Evolutionary conservation across 1,284 basidiomycete species (phyloP), one percentile per base, ranked within the genome.

Genomic region (Ceratobasidium sp.): DNA sequence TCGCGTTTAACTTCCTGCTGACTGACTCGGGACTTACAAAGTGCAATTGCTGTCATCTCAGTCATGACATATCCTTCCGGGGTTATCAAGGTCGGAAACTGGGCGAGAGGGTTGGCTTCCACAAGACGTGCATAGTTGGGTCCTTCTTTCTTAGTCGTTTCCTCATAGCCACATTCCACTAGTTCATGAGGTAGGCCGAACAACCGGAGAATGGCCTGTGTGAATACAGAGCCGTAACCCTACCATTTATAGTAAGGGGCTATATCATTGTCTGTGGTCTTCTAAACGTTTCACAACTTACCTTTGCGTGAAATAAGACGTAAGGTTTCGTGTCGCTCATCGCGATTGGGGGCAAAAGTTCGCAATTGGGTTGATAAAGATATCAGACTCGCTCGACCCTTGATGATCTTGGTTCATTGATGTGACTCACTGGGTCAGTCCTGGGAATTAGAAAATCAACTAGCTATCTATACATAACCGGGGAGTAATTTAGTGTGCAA

Each of bases 61-160:
- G 69, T 72, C 58, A 72, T 42, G 20, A 71, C 58, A 25, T 38
- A 58, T n/a, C 72, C 72, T 20, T 68, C 68, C 8, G 72, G 72
- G 15, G 72, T 72, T 6, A 72, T 32, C 55, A 72, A 32, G 17
- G 72, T 72, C 20, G 72, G 72, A 42, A 72, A 72, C 38, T 72
- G 72, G 15, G 68, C 73, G 25, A 71, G 52, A 17, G 70, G 71
- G 55, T 71, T 70, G 7, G 67, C 71, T 22, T 65, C 56, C 35
- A 72, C 38, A 1, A 72, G 45, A 27, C 72, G 70, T 27, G 50
- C 38, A 47, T 71, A 57, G 32, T 69, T 57, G 32, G 67, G 68
- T 8, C 67, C 62, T 52, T 67, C 52, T 38, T 70, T 70, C 32
- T 69, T 45, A 25, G 55, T 62, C 15, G 56, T 68, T 38, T 65